phyloP scores from a whole-genome alignment of 331 rosid genomes.

The Quercus lobata region DNA sequence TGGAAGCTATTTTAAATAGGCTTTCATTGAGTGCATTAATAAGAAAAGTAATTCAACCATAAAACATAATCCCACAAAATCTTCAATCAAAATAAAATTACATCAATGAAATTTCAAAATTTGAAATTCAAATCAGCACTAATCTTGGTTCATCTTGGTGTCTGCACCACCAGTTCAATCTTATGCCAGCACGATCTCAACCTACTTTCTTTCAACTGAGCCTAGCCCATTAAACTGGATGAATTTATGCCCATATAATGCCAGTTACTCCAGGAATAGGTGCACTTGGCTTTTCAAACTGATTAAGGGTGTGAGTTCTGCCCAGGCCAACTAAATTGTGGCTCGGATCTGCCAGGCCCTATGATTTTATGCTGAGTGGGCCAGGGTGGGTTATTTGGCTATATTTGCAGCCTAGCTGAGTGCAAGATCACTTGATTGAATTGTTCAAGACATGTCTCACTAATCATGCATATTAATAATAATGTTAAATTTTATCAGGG shows the following conservation, averaged over 20 bases:
- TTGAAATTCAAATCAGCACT: no score
- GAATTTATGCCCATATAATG: neutral
- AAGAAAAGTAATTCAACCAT: no score
- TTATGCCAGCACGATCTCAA: neutral
- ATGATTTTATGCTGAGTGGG: neutral
- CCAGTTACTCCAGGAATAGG: neutral
- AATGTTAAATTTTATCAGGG: neutral
- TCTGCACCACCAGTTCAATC: neutral
- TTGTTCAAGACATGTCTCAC: neutral
- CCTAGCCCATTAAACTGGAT: neutral
- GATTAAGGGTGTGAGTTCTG: neutral
- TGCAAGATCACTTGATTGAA: neutral
- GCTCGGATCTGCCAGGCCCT: neutral
- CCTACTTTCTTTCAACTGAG: neutral
- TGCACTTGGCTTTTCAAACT: neutral
- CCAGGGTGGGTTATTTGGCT: neutral
- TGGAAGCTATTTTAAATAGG: no score
- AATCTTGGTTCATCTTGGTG: no score
- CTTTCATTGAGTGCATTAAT: no score
- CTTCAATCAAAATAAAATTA: no score
- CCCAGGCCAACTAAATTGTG: neutral
- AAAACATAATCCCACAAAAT: no score
- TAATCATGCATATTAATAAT: neutral
- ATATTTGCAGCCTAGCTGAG: neutral
- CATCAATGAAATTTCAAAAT: no score